Percentiles rank a stretch among this genome's conserved stretches.
phyloP scores from a whole-genome alignment of 2,329 filamentous ascomycete species.

The Ceratocystis alfenasii region DNA sequence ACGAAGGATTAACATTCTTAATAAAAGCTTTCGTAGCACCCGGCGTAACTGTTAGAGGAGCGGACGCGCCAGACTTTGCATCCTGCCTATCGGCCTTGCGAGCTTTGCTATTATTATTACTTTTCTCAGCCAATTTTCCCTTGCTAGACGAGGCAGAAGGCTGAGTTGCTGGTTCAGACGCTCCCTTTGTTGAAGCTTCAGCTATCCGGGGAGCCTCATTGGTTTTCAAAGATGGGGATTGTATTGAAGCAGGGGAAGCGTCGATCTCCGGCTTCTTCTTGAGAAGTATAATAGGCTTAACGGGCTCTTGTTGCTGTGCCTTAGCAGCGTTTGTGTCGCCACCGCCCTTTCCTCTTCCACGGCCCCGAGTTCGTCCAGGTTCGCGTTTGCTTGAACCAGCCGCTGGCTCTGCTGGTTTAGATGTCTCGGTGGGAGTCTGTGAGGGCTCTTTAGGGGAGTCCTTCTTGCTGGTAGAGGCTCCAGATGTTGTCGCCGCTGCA shows the following conservation, averaged over 20 bases:
- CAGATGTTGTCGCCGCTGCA: no score
- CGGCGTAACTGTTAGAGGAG: constrained; percentile 28
- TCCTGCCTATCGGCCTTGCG: constrained; percentile 28
- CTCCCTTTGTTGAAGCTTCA: constrained; percentile 24
- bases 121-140: constrained; percentile 25
- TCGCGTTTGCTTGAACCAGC: constrained; percentile 6
- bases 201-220: constrained; percentile 25
- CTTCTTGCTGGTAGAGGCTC: constrained; percentile 15
- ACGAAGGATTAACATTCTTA: constrained; percentile 76
- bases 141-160: constrained; percentile 27
- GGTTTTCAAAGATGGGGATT: constrained; percentile 18
- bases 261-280: constrained; percentile 32
- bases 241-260: constrained; percentile 12
- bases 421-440: constrained; percentile 12
- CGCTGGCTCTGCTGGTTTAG: constrained; percentile 16
- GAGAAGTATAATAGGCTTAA: constrained; percentile 32
- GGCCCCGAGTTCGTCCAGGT: constrained; percentile 22
- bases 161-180: constrained; percentile 23
- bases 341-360: constrained; percentile 30
- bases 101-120: constrained; percentile 23
- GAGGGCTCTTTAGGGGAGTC: background rate
- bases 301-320: constrained; percentile 22
- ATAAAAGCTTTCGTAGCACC: constrained; percentile 58
- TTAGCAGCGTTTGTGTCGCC: constrained; percentile 30
- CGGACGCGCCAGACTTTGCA: constrained; percentile 26